A percentile compares a stretch with the other conserved stretches of the same genome.
Conservation (phyloP, 306 rosid genomes). For the Vigna unguiculata region DNA sequence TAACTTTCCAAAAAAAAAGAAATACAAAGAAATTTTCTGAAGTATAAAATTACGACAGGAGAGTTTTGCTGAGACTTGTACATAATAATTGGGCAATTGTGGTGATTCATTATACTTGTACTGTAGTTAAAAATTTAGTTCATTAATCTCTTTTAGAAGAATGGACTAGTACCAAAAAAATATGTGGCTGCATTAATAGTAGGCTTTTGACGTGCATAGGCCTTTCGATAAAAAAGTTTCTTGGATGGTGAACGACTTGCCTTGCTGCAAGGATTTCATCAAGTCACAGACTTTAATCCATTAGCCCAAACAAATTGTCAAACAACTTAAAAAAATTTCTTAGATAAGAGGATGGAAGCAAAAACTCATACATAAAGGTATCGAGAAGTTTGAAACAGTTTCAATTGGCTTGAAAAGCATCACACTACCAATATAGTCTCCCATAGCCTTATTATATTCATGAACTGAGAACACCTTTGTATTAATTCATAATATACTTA, state of each 20-base stretch:
- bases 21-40: neutral
- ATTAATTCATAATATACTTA: too few species aligned
- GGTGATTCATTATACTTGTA: too few species aligned
- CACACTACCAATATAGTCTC: too few species aligned
- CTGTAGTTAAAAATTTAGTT: slow-evolving; percentile 23
- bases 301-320: slow-evolving; percentile 37
- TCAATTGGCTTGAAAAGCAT: too few species aligned
- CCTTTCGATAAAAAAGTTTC: slow-evolving; percentile 91
- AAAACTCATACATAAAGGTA: too few species aligned
- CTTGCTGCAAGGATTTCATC: slow-evolving; percentile 75
- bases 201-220: slow-evolving; percentile 92
- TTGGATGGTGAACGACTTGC: slow-evolving; percentile 98
- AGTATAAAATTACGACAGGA: slow-evolving; percentile 19
- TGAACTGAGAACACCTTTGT: too few species aligned
- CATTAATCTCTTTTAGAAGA: slow-evolving; percentile 23
- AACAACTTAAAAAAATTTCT: slow-evolving; percentile 36
- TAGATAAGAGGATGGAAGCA: slow-evolving; percentile 49
- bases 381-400: too few species aligned
- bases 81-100: neutral
- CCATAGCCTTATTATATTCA: too few species aligned
- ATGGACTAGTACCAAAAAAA: slow-evolving; percentile 72
- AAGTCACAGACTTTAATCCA: slow-evolving; percentile 46
- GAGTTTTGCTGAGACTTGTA: neutral
- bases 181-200: slow-evolving; percentile 72
- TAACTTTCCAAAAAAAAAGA: neutral